phyloP scores from a whole-genome alignment of 73 alveolate genomes.

The Tetrahymena thermophila region DNA sequence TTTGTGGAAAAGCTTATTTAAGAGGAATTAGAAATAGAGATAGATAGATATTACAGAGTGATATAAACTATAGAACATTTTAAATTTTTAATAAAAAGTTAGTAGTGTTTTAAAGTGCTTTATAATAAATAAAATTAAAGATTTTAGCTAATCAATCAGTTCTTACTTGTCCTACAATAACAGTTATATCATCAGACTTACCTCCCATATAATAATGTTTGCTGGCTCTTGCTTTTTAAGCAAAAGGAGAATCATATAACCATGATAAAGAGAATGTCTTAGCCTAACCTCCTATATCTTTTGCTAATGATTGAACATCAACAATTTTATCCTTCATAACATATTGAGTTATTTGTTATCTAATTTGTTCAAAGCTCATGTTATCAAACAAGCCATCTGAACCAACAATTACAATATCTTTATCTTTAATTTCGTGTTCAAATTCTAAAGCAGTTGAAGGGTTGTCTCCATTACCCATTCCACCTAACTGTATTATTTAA shows the following conservation, averaged over 20 bases:
- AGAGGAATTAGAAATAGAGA: no score
- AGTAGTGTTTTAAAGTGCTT: neutral
- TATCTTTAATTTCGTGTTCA: conserved; percentile 48
- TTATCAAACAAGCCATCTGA: conserved; percentile 82
- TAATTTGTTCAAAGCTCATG: conserved; percentile 45
- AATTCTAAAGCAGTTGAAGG: conserved; percentile 15
- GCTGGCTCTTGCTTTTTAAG: conserved; percentile 56
- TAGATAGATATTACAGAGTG: neutral
- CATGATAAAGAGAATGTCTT: conserved; percentile 42
- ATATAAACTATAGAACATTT: no score
- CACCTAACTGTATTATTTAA: conserved; percentile 1
- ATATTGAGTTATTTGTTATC: neutral
- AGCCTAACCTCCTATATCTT: conserved; percentile 54
- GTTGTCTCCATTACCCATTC: conserved; percentile 20
- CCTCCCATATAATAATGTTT: conserved; percentile 47
- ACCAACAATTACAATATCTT: conserved; percentile 62
- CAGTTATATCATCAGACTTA: conserved; percentile 78
- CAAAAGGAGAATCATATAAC: conserved; percentile 63
- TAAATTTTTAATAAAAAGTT: neutral
- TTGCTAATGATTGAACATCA: conserved; percentile 55
- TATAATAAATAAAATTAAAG: no score
- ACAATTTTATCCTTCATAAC: conserved; percentile 28
- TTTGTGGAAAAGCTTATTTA: no score
- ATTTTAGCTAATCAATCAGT: neutral
- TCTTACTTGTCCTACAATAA: conserved; percentile 37